Conservation (phyloP, 345 rosid genomes). For the rapeseed (Brassica napus) region Da-Ae NC_063449.1:45575501-45576000, state of each 20-base stretch:
- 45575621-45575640: not conserved
- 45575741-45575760: slow-evolving; percentile 25
- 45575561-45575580: slow-evolving; percentile 21
- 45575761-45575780: slow-evolving; percentile 30
- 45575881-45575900: not conserved
- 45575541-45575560: slow-evolving; percentile 18
- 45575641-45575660: not conserved
- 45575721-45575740: slow-evolving; percentile 6
- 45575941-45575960: slow-evolving; percentile 22
- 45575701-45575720: slow-evolving; percentile 35
- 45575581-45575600: slow-evolving; percentile 9
- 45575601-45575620: not conserved
- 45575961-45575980: not conserved
- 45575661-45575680: not conserved
- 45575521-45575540: not conserved
- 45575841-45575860: not conserved
- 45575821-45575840: slow-evolving; percentile 27
- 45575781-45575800: slow-evolving; percentile 38
- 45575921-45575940: not conserved
- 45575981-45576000: not conserved
- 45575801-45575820: slow-evolving; percentile 29
- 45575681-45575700: not conserved
- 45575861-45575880: slow-evolving; percentile 10
- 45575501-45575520: not conserved
- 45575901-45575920: slow-evolving; percentile 4